Base-by-base conservation (phyloP, 1,139 yeast species). In the Saccharomyces hybrid region DNA sequence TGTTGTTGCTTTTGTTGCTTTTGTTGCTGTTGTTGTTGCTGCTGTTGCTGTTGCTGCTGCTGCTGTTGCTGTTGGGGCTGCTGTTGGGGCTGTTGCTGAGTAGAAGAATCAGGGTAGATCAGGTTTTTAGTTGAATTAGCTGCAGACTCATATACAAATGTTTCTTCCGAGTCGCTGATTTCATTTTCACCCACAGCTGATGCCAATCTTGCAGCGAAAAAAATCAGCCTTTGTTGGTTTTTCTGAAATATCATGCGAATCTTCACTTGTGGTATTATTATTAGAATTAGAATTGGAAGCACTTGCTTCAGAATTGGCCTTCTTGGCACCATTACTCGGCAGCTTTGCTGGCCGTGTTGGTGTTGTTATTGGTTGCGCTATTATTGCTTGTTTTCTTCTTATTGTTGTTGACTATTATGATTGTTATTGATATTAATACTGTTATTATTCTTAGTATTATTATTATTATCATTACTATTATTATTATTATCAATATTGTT, bases 131-230 rank as follows among this genome's bases (percentile, higher is more conserved):
- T 66, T 12, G 75, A 76, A 55, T 72, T 69, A 3, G 72, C 74
- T 5, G 75, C 73, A 1, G 76, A 71, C 64, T 90, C 97, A 68
- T 91, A 91, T 11, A 91, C 97, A 76, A 91, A 91, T 0, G 96
- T 88, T 69, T 93, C 98, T 63, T 90, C 96, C 47, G 91, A 83
- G 68, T 89, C 97, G 47, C 91, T 84, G 49, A 86, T 81, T 57
- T 87, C 90, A 27, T 82, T 89, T 63, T 89, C 97, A 62, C 88
- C 96, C 7, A 91, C 96, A 0, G 98, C 98, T 59, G 90, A 85
- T 6, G 97, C 97, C 59, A 91, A 75, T 63, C 86, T 86, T 0
- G 98, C 97, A 11, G 98, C 98, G 72, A 91, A 91, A 56, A 56
- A 88, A 83, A 65, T 91, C 98, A 0, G 97, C 93, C 66, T 90